Evolutionary conservation across 2,329 filamentous ascomycete genomes (phyloP).

Genomic region (Epichloe elymi): DNA sequence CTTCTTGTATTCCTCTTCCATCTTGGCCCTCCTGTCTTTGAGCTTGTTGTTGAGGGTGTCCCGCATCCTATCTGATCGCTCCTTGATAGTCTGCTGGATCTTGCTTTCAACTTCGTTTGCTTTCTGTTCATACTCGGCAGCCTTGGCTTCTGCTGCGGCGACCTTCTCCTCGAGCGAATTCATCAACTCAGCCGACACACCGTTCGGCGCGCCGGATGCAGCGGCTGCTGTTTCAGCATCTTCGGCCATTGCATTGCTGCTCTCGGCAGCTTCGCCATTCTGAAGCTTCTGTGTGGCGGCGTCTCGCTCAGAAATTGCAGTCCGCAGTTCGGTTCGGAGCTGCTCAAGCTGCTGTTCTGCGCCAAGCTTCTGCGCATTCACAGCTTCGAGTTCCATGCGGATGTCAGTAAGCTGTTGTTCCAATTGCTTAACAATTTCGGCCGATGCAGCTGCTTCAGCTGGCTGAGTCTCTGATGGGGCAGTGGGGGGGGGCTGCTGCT

Average conservation of each 20-base stretch:
- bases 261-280: conserved; percentile 14
- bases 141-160: conserved; percentile 44
- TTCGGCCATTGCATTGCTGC: neutral
- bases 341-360: conserved; percentile 50
- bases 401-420: conserved; percentile 36
- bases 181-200: conserved; percentile 43
- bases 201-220: conserved; percentile 9
- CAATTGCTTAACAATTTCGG: conserved; percentile 33
- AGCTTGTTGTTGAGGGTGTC: conserved; percentile 56
- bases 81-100: conserved; percentile 47
- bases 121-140: conserved; percentile 51
- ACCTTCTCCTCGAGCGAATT: conserved; percentile 50
- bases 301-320: conserved; percentile 51
- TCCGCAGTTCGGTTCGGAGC: conserved; percentile 46
- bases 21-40: conserved; percentile 45
- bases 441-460: conserved; percentile 23
- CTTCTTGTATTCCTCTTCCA: conserved; percentile 39
- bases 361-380: conserved; percentile 53
- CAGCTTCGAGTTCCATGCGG: conserved; percentile 50
- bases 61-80: conserved; percentile 57
- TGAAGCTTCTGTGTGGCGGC: conserved; percentile 33
- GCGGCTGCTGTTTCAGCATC: neutral
- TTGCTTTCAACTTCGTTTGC: conserved; percentile 50
- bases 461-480: conserved; percentile 9
- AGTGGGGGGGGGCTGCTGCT: conserved; percentile 17